A percentile compares a stretch with the other conserved stretches of the same genome.
phyloP scores from a whole-genome alignment of 2,329 filamentous ascomycete genomes.

The Zymoseptoria ardabiliae region DNA sequence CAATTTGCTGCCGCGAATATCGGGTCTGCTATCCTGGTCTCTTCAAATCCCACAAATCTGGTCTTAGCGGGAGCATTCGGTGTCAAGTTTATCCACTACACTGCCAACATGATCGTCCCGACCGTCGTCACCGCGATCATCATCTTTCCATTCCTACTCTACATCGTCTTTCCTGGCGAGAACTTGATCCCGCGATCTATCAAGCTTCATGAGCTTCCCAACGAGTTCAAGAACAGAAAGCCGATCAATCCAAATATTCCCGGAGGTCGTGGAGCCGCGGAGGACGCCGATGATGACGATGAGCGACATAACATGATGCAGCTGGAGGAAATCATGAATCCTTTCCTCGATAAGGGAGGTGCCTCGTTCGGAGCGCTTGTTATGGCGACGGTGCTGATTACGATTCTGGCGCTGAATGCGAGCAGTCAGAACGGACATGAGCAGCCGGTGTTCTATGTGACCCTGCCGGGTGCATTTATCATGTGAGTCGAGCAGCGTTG shows the following conservation, averaged over 20 bases:
- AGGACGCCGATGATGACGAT: constrained; percentile 42
- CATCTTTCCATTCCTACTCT: constrained; percentile 62
- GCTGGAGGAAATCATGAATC: constrained; percentile 68
- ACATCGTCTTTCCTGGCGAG: constrained; percentile 59
- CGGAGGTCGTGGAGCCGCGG: constrained; percentile 49
- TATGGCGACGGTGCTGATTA: constrained; percentile 61
- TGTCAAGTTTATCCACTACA: constrained; percentile 66
- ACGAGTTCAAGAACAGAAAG: constrained; percentile 46
- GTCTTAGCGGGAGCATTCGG: constrained; percentile 65
- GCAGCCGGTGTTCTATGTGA: constrained; percentile 60
- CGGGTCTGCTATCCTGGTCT: constrained; percentile 67
- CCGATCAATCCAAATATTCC: constrained; percentile 70
- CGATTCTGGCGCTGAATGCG: constrained; percentile 60
- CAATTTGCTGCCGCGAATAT: constrained; percentile 69
- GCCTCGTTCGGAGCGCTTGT: constrained; percentile 57
- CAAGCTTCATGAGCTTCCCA: constrained; percentile 59
- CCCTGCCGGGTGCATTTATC: constrained; percentile 58
- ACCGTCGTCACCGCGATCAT: constrained; percentile 60
- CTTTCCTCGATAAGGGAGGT: constrained; percentile 60
- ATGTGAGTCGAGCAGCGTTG: constrained; percentile 32
- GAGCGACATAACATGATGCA: constrained; percentile 51
- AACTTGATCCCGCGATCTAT: constrained; percentile 58
- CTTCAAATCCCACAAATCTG: constrained; percentile 70
- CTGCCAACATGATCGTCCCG: constrained; percentile 70
- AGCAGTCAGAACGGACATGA: constrained; percentile 44